Evolutionary conservation across 768 basidiomycete genomes (phyloP).

Genomic region (Serendipita vermifera): DNA sequence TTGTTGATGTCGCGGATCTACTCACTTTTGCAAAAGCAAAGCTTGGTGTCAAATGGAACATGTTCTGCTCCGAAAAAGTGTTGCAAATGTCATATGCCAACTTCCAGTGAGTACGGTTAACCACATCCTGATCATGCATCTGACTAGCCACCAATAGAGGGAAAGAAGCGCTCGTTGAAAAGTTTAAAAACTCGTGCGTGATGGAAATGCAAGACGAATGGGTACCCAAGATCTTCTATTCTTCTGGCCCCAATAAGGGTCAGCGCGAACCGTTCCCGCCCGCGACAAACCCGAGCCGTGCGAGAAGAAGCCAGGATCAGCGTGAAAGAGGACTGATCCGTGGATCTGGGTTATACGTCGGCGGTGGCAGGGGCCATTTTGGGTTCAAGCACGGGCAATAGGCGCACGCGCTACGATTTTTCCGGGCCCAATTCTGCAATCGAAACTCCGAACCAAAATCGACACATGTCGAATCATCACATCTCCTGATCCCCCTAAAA

Average conservation of each 20-base stretch:
- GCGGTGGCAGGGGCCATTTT: no score
- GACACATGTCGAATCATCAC: no score
- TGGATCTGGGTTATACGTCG: no score
- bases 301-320: conserved; percentile 6
- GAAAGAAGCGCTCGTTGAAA: conserved; percentile 80
- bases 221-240: conserved; percentile 30
- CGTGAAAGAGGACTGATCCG: not conserved
- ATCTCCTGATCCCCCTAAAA: no score
- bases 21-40: conserved; percentile 58
- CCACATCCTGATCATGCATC: not conserved
- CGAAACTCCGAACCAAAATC: no score
- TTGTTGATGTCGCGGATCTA: conserved; percentile 65
- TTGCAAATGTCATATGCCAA: conserved; percentile 87
- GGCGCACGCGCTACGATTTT: no score
- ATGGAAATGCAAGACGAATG: conserved; percentile 55
- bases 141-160: conserved; percentile 48
- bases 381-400: no score
- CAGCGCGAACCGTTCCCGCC: conserved; percentile 69
- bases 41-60: conserved; percentile 80
- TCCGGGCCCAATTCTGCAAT: no score
- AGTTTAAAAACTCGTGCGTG: conserved; percentile 83
- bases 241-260: conserved; percentile 58
- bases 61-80: conserved; percentile 85
- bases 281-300: conserved; percentile 45
- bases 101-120: conserved; percentile 54